Base-by-base conservation (phyloP, 768 basidiomycete genomes). In the Amanita pallidorosea region DNA sequence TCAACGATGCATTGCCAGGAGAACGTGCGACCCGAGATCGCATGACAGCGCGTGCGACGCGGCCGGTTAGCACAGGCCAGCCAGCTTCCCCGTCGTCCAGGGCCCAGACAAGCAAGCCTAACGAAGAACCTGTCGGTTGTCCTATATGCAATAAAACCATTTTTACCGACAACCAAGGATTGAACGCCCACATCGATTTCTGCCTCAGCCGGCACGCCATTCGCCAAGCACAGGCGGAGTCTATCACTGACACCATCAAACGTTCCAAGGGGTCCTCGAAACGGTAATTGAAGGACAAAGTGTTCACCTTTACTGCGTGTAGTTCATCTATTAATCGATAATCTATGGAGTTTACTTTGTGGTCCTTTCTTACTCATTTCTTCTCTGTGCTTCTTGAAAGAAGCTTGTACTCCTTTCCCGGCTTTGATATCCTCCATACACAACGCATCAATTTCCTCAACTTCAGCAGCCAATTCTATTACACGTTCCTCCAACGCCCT, bases 131-230 rank as follows among this genome's bases (percentile, higher is more conserved):
- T n/a, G 73, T 77, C 49, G 63, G 64, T 0, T 94, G 90, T 63
- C 91, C 93, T 3, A 70, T 93, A 20, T 94, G 89, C 58, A 61
- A 66, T 22, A 80, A 77, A 60, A 62, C 66, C 11, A 62, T 91
- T 49, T 67, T 74, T 53, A 79, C 75, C 1, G 81, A 90, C 62
- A 96, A 96, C 61, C 71, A 75, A 44, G 82, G 77, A 4, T 65
- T 96, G 31, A 95, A 96, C 60, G 71, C 78, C n/a, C 92, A 96
- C 59, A 74, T 96, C 40, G 92, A 96, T 64, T 86, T 83, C 58
- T 96, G 93, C 60, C 64, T 96, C 46, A 93, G 88, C 61, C 78
- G 80, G 52, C 77, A 75, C 20, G 85, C 80, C 2, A 92, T 95
- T 54, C 67, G 75, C 53, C 77, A 87, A 58, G 87, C 87, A 0